Conservation (phyloP, 1,139 yeast species). For the Taphrina flavorubra region DNA sequence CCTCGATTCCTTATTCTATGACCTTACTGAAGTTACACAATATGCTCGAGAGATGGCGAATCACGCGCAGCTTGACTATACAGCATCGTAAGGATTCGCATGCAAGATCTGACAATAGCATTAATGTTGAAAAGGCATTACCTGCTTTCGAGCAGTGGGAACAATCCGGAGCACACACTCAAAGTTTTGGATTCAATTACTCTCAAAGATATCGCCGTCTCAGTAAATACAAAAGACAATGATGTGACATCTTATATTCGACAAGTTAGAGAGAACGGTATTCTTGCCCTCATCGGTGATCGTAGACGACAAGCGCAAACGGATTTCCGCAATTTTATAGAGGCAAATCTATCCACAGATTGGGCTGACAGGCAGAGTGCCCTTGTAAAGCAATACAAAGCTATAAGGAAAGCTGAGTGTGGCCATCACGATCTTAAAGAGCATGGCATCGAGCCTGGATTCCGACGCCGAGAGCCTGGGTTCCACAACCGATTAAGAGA, state of each 20-base stretch:
- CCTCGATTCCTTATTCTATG: not conserved
- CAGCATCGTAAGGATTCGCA: slow-evolving; percentile 11
- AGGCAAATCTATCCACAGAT: slow-evolving; percentile 73
- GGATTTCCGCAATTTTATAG: slow-evolving; percentile 81
- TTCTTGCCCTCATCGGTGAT: slow-evolving; percentile 81
- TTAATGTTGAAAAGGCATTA: slow-evolving; percentile 58
- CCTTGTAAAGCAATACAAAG: slow-evolving; percentile 64
- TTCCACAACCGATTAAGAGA: not conserved
- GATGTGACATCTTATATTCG: slow-evolving; percentile 55
- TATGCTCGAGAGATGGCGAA: slow-evolving; percentile 2
- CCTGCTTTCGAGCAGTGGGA: slow-evolving; percentile 84
- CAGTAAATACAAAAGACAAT: slow-evolving; percentile 47
- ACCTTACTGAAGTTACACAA: slow-evolving; percentile 19
- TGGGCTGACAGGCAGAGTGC: slow-evolving; percentile 80
- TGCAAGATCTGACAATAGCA: not conserved
- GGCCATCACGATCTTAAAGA: not conserved
- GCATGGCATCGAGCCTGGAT: not conserved
- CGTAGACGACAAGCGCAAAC: slow-evolving; percentile 73
- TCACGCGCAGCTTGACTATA: slow-evolving; percentile 5
- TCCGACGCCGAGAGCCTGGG: slow-evolving; percentile 1
- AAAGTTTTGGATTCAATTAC: slow-evolving; percentile 57
- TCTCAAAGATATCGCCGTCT: slow-evolving; percentile 49
- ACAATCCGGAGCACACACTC: slow-evolving; percentile 85
- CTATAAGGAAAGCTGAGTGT: not conserved
- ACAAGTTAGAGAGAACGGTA: slow-evolving; percentile 79